Base-by-base conservation (phyloP, 805 yeast species). In the Tetrapisispora fleetii region DNA sequence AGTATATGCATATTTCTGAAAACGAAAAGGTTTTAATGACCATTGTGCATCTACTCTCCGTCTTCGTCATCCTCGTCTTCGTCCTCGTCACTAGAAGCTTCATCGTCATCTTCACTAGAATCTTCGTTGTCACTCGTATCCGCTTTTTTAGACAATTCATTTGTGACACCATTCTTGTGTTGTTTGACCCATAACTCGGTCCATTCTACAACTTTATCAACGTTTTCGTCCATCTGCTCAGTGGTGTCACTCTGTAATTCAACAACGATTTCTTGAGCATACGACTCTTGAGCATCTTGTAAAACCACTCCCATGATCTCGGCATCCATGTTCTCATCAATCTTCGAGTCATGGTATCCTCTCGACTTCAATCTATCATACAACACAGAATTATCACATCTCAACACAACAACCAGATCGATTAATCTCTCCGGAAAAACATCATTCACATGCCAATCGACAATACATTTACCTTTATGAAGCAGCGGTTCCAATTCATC, bases 361-460 rank as follows among this genome's bases (percentile, higher is more conserved):
- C 99, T 77, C 51, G 78, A 76, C 52, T 73, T 71, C 56, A 93
- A 71, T 58, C 99, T 75, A 46, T 88, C 95, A 65, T 75, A 84
- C 24, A 93, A 74, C 1, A 72, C 65, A 16, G 80, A 68, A 58
- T 85, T 88, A 59, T 85, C 84, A 41, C 95, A 81, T 54, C 90
- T 74, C 48, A 93, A 72, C 1, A 93, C 99, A 37, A 89, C 84
- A 6, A 93, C 98, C 52, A 93, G 73, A 65, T 93, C 99, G 46
- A 93, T 85, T 63, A 88, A 76, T 56, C 95, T 72, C 62, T 89
- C 98, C 1, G 98, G 98, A 62, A 93, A 91, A 19, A 87, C 78
- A 60, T 93, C 99, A 67, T 95, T 88, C 41, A 91, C 93, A 64
- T 93, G 99, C 99, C 99, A 93, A 66, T 93, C 99, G 13, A 93